Evolutionary conservation across 352 stramenopile species (phyloP), one percentile per base, ranked within the genome.

Genomic region (Blastocystis sp.): DNA sequence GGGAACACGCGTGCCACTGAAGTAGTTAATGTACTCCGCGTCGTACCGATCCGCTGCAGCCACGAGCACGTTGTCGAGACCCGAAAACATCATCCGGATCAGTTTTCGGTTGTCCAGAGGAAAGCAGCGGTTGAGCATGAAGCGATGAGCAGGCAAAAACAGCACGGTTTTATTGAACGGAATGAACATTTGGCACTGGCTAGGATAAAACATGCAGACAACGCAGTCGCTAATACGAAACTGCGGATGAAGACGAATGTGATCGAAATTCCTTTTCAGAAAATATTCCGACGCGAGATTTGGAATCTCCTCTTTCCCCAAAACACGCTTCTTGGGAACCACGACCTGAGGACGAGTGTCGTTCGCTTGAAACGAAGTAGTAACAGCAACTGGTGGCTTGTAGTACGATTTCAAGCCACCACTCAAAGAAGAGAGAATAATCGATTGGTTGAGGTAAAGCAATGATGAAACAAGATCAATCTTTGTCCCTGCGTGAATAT

Each of bases 11-110:
- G 2, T 26, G 29, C 73, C 73, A 3, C n/a, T 68, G 50, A 34
- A 84, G 26, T 84, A 84, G 47, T 84, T 84, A 53, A 84, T 84
- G 50, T 69, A 84, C 23, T 84, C 73, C 2, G 45, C 45, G 23
- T 84, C 73, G 15, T 84, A 84, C 0, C 18, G 2, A 34, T 55
- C 56, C 13, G 54, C 26, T 3, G 73, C 47, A 23, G 47, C 7
- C 3, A 84, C 50, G 26, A 68, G 34, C 3, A 84, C 54, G 26
- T 50, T 9, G 13, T 54, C 26, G 11, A 11, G 18, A 15, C 11
- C 20, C 15, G 43, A 8, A 43, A 84, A 84, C 45, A 84, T 26
- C 73, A 50, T 69, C 4, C 68, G 29, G 11, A 84, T 11, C 2
- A 66, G 47, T 0, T 5, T 77, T 23, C 50, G 20, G 50, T 23